Evolutionary conservation across 2,329 filamentous ascomycete species (phyloP).

Genomic region (Trichoderma endophyticum): DNA sequence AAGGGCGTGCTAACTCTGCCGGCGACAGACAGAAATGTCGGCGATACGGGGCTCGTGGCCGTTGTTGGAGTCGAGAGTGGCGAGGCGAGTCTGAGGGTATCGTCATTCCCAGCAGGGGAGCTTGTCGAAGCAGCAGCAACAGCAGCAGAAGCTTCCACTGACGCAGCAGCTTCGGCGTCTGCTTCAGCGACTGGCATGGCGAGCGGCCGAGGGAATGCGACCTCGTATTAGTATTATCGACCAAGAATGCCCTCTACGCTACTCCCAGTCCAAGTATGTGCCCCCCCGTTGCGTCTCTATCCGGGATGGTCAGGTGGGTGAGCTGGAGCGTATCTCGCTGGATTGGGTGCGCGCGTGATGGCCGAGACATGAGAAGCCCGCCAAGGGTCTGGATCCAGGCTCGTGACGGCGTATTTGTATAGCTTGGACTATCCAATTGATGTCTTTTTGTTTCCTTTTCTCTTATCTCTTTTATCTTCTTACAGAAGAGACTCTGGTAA

Average conservation of each 20-base stretch:
- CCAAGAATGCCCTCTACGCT: constrained; percentile 3
- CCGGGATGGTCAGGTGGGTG: constrained; percentile 13
- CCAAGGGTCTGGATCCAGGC: constrained; percentile 11
- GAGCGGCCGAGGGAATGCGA: constrained; percentile 7
- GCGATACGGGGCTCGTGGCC: constrained; percentile 27
- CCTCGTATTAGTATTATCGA: constrained; percentile 12
- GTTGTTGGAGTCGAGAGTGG: constrained; percentile 27
- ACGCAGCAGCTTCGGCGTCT: constrained; percentile 4
- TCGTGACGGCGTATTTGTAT: constrained; percentile 1
- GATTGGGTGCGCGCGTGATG: constrained; percentile 21
- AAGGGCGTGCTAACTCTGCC: constrained; percentile 30
- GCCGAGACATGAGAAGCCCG: constrained; percentile 22
- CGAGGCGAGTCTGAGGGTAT: constrained; percentile 21
- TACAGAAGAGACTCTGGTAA: not conserved
- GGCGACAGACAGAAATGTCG: constrained; percentile 30
- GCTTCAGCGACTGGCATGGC: constrained; percentile 11
- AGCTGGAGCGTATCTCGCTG: constrained; percentile 13
- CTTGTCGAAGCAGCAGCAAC: not conserved
- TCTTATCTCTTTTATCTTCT: not conserved
- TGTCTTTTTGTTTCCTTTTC: not conserved
- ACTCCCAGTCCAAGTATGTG: not conserved
- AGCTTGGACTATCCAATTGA: not conserved
- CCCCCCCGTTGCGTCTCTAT: constrained; percentile 7
- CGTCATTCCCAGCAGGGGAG: not conserved
- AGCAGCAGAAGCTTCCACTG: not conserved